Conservation (phyloP, 371 early-diverging fungal genomes). For the Mortierella sp. region DNA sequence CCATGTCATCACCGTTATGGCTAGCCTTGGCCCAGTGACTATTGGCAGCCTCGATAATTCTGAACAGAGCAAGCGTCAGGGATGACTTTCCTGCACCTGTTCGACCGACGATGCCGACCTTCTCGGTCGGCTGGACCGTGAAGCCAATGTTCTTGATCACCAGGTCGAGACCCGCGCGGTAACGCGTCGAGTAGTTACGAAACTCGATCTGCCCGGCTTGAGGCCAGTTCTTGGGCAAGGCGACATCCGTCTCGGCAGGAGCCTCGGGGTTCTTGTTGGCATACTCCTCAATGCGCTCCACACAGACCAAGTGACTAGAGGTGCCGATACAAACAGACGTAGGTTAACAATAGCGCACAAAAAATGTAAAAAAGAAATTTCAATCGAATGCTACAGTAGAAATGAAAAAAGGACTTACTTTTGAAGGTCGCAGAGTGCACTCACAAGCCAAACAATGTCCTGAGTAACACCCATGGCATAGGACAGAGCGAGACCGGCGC, state of each 20-base stretch:
- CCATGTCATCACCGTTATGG: constrained; percentile 71
- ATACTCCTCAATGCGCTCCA: constrained; percentile 82
- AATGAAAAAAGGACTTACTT: constrained; percentile 29
- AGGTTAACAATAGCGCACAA: background rate
- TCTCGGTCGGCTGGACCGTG: constrained; percentile 53
- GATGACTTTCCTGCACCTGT: constrained; percentile 83
- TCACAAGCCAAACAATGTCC: constrained; percentile 60
- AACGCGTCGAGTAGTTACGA: constrained; percentile 79
- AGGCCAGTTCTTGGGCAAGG: constrained; percentile 71
- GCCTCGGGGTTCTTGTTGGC: constrained; percentile 73
- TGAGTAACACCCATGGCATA: constrained; percentile 74
- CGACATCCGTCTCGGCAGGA: constrained; percentile 40
- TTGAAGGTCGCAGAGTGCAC: constrained; percentile 61
- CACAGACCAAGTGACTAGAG: constrained; percentile 57
- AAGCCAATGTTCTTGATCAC: constrained; percentile 73
- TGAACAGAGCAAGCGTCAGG: constrained; percentile 78
- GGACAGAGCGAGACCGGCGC: constrained; percentile 71
- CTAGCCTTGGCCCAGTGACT: constrained; percentile 50
- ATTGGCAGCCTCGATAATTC: constrained; percentile 76
- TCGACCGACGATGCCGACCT: constrained; percentile 65
- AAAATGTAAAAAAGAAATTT: background rate
- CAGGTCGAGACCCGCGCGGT: constrained; percentile 81
- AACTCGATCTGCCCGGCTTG: constrained; percentile 80
- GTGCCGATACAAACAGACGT: background rate
- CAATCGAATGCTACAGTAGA: background rate